Evolutionary conservation across 129 eudicot genomes (phyloP).

Genomic region (Flaveria brownii): DNA sequence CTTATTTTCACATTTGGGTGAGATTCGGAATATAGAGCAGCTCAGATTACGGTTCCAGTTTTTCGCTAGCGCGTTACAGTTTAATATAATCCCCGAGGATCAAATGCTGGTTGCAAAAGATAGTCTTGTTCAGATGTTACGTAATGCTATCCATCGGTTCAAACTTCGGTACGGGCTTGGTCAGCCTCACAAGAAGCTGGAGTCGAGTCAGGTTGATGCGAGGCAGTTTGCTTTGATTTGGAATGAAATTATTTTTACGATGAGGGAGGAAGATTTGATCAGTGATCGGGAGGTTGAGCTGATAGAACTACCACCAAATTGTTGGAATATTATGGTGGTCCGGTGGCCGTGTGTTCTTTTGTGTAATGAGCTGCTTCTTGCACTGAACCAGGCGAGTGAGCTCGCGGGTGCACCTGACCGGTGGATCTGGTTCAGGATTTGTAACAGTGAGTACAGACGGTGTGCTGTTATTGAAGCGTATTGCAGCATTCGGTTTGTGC

Average conservation of each 20-base stretch:
- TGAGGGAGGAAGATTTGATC: constrained; percentile 88
- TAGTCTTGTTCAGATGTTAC: constrained; percentile 55
- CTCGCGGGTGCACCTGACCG: constrained; percentile 57
- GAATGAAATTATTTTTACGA: constrained; percentile 70
- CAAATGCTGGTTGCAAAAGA: constrained; percentile 45
- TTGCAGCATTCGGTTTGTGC: constrained; percentile 69
- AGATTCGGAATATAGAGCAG: constrained; percentile 77
- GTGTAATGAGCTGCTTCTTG: constrained; percentile 80
- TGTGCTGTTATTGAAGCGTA: constrained; percentile 87
- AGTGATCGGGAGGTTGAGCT: constrained; percentile 75
- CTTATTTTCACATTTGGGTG: constrained; percentile 82
- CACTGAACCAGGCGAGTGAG: constrained; percentile 71
- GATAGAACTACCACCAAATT: constrained; percentile 70
- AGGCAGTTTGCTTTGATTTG: constrained; percentile 81
- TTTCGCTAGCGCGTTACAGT: constrained; percentile 87
- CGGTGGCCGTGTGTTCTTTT: constrained; percentile 93
- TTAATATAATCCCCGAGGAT: constrained; percentile 81
- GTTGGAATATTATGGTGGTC: constrained; percentile 87
- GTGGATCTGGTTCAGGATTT: constrained; percentile 76
- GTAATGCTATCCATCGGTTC: constrained; percentile 64
- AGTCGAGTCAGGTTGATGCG: constrained; percentile 80
- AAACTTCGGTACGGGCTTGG: constrained; percentile 91
- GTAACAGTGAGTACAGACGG: constrained; percentile 82
- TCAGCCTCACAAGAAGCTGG: constrained; percentile 70
- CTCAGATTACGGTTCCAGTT: constrained; percentile 87